Base-by-base conservation (phyloP, 2,329 filamentous ascomycete species). In the Exophiala oligosperma region DNA sequence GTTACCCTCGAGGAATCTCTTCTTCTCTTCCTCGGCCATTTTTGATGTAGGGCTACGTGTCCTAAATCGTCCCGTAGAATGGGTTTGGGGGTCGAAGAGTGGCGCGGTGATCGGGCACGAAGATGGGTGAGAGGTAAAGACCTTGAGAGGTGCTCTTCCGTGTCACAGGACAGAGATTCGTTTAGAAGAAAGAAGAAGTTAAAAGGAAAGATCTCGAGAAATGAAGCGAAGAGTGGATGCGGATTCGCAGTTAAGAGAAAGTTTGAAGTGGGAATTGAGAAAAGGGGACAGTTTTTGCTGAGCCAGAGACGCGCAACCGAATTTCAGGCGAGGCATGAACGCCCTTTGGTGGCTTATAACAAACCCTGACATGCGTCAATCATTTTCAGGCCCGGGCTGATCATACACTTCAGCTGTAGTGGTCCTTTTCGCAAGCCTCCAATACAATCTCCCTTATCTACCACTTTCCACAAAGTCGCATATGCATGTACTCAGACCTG, bases 21-120 rank as follows among this genome's bases (percentile, higher is more conserved):
- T 75, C 91, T 65, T 94, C 82, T 94, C 95, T 74, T 92, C 92
- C 80, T 94, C 90, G 70, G 88, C 82, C 91, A 96, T 96, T 65
- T 69, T 81, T 54, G 40, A 24, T 24, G 14, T 8, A 44, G 51
- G 46, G 14, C 8, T 56, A 49, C 4, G 29, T 47, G 23, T 52
- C 48, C 40, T 11, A 29, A 29, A 17, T 17, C 35, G 35, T 43
- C 17, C n/a, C 35, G 24, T 17, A 14, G 26, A 35, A 35, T 35
- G 47, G 14, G 40, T 26, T 21, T 26, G 29, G 46, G 32, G 35
- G 47, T 49, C 24, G 7, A 37, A 50, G 21, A 23, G 12, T 12
- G 48, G 48, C 4, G 7, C 17, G 44, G 26, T 35, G 23, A 32
- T 32, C 17, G 43, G 38, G 44, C 38, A 37, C 43, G 44, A 21